These are phyloP conservation scores for Cylindrotheca fusiformis DNA, from an alignment of 108 stramenopile genomes.

Conservation along the genomic window DNA sequence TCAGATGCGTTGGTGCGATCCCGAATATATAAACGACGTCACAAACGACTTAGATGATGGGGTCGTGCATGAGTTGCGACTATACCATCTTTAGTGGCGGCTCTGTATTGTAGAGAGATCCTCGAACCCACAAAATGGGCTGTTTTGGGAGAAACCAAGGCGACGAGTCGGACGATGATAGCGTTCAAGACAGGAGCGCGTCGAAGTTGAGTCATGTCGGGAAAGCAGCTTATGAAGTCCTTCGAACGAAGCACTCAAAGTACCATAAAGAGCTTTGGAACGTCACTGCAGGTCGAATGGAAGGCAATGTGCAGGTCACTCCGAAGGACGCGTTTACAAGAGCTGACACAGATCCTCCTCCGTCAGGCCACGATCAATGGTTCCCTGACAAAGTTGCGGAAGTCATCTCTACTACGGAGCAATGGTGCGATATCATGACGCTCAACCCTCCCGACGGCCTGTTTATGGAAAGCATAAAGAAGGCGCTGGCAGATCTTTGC, in stretches of 20 bases:
- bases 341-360: constrained; percentile 26
- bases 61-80: too few species aligned
- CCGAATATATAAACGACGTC: too few species aligned
- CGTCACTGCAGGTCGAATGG: constrained; percentile 52
- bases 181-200: constrained; percentile 49
- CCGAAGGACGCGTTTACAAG: constrained; percentile 33
- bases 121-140: too few species aligned
- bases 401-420: constrained; percentile 37
- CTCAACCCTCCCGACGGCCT: constrained; percentile 55
- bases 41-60: too few species aligned
- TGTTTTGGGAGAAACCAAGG: too few species aligned
- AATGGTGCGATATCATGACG: constrained; percentile 51
- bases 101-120: too few species aligned
- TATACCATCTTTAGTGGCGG: too few species aligned
- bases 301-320: constrained; percentile 41
- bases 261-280: constrained; percentile 63
- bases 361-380: constrained; percentile 50
- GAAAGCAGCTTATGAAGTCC: constrained; percentile 42
- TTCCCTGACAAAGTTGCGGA: constrained; percentile 42
- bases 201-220: constrained; percentile 42
- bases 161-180: constrained; percentile 54
- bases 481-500: constrained; percentile 35
- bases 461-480: constrained; percentile 42
- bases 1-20: too few species aligned
- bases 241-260: constrained; percentile 45